These are phyloP conservation scores for Scolecobasidium constrictum DNA, from an alignment of 2,329 filamentous ascomycete species.

Conservation along the genomic window DNA sequence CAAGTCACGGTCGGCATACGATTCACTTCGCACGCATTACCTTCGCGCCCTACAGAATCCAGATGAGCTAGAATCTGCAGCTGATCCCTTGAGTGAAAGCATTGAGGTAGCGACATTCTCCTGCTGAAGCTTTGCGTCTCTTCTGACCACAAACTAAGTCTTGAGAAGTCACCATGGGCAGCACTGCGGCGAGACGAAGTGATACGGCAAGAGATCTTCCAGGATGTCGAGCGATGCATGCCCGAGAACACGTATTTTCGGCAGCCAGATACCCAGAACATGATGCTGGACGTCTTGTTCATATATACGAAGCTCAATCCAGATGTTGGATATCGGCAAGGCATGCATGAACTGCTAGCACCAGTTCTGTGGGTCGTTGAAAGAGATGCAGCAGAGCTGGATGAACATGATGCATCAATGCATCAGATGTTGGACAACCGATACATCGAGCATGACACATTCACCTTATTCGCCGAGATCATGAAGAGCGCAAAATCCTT, in stretches of 20 bases:
- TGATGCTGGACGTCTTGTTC: constrained; percentile 83
- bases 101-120: constrained; percentile 40
- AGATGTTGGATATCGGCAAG: constrained; percentile 83
- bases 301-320: constrained; percentile 91
- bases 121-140: constrained; percentile 15
- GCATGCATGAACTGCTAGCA: constrained; percentile 93
- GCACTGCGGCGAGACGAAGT: constrained; percentile 75
- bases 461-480: constrained; percentile 70
- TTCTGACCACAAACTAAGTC: constrained; percentile 37
- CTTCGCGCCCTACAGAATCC: constrained; percentile 76
- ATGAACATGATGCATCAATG: constrained; percentile 26
- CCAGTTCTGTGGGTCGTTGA: constrained; percentile 79
- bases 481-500: constrained; percentile 84
- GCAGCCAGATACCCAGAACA: constrained; percentile 62
- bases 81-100: constrained; percentile 83
- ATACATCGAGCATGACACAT: constrained; percentile 84
- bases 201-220: constrained; percentile 76
- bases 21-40: constrained; percentile 60
- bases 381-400: constrained; percentile 55
- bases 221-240: constrained; percentile 84
- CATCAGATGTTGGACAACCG: constrained; percentile 55
- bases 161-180: constrained; percentile 75
- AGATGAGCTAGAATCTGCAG: constrained; percentile 60
- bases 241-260: constrained; percentile 89
- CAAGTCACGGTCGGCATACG: constrained; percentile 64